These are phyloP conservation scores for Curvularia eragrostidis DNA, from an alignment of 2,329 filamentous ascomycete genomes.

Conservation along the genomic window DNA sequence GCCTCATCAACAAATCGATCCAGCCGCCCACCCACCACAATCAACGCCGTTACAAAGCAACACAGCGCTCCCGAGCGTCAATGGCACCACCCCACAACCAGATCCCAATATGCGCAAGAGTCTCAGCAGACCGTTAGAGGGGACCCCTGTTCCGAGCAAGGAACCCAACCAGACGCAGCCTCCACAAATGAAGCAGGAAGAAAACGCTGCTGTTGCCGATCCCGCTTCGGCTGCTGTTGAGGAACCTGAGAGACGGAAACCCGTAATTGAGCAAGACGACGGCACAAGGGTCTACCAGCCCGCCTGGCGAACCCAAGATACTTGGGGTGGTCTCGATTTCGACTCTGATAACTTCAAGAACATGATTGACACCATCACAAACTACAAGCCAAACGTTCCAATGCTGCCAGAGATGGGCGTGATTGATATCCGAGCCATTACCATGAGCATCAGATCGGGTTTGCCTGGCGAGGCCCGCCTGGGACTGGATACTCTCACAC, in stretches of 20 bases:
- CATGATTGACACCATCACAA: constrained; percentile 70
- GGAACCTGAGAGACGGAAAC: constrained; percentile 31
- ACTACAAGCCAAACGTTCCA: constrained; percentile 77
- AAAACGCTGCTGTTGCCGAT: constrained; percentile 26
- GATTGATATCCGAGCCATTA: constrained; percentile 89
- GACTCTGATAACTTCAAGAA: constrained; percentile 69
- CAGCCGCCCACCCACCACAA: constrained; percentile 28
- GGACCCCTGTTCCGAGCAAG: constrained; percentile 44
- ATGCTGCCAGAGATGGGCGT: constrained; percentile 78
- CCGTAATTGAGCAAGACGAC: constrained; percentile 38
- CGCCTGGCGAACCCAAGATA: constrained; percentile 34
- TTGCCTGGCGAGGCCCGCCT: constrained; percentile 89
- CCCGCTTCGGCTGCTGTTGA: constrained; percentile 23
- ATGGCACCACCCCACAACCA: constrained; percentile 56
- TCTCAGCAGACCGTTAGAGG: constrained; percentile 46
- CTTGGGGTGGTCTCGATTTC: constrained; percentile 52
- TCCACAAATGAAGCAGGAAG: constrained; percentile 41
- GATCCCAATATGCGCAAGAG: constrained; percentile 48
- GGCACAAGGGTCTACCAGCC: constrained; percentile 41
- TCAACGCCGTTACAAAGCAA: constrained; percentile 56
- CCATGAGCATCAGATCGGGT: constrained; percentile 86
- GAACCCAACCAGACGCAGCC: constrained; percentile 35
- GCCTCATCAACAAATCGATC: constrained; percentile 29
- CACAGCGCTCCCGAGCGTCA: constrained; percentile 55
- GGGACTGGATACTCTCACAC: constrained; percentile 82